Percentiles rank a stretch among this genome's conserved stretches.
These are phyloP conservation scores for Hypomontagnella monticulosa DNA, from an alignment of 495 filamentous ascomycete genomes.

Conservation along the genomic window DNA sequence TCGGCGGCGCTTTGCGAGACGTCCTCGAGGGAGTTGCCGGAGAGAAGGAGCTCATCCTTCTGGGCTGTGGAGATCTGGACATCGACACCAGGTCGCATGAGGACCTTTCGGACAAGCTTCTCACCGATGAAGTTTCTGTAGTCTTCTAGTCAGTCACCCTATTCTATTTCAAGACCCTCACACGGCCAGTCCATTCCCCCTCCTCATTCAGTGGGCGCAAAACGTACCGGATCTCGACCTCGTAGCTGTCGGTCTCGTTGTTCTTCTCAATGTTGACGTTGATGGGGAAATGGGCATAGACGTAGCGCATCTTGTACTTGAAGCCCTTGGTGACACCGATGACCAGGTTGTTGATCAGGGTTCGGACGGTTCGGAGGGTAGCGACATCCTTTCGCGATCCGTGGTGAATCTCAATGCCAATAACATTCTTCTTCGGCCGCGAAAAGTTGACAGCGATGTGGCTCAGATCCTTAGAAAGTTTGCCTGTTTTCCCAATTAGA, in stretches of 20 bases:
- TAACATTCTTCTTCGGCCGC: conserved; percentile 77
- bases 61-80: conserved; percentile 86
- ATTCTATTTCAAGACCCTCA: not conserved
- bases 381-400: conserved; percentile 96
- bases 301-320: conserved; percentile 99
- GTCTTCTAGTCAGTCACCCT: conserved; percentile 15
- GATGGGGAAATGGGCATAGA: conserved; percentile 99
- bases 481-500: conserved; percentile 65
- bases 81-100: conserved; percentile 88
- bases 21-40: conserved; percentile 92
- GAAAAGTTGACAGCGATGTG: conserved; percentile 97
- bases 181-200: not conserved
- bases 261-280: conserved; percentile 99
- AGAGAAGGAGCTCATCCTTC: conserved; percentile 96
- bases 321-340: conserved; percentile 97
- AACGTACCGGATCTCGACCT: conserved; percentile 96
- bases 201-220: not conserved
- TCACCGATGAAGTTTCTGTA: conserved; percentile 98
- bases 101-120: conserved; percentile 95
- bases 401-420: conserved; percentile 97
- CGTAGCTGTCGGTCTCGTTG: conserved; percentile 82
- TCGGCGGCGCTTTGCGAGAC: conserved; percentile 98
- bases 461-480: conserved; percentile 93
- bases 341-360: conserved; percentile 97
- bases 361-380: conserved; percentile 96